Conservation (phyloP, 2,329 filamentous ascomycete species). For the Trichoderma atroviride region DNA sequence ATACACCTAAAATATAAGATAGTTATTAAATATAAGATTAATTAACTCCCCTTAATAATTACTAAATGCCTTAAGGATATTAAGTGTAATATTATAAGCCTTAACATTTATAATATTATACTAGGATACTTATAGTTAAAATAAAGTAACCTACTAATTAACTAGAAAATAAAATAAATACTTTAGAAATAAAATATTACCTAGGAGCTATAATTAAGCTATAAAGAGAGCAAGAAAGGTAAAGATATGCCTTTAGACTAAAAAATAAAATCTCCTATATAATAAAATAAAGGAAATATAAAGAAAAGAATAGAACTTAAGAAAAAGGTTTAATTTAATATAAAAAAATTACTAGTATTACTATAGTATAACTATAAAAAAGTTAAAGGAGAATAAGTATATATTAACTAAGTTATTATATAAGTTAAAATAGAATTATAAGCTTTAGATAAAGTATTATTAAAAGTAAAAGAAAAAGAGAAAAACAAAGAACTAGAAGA, state of each 20-base stretch:
- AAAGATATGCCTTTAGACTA: background rate
- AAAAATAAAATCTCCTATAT: background rate
- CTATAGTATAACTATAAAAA: background rate
- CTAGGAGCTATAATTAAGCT: background rate
- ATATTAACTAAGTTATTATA: too few species aligned
- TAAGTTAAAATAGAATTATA: too few species aligned
- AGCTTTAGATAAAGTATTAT: too few species aligned
- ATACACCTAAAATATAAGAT: too few species aligned
- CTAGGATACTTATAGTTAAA: background rate
- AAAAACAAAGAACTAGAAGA: too few species aligned
- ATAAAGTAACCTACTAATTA: background rate
- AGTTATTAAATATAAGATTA: background rate
- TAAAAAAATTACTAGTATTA: background rate
- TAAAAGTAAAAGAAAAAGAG: too few species aligned
- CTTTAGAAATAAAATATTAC: background rate
- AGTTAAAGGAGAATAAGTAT: too few species aligned
- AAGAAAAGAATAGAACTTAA: background rate
- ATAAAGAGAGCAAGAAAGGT: background rate
- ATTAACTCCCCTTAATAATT: background rate
- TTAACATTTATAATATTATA: background rate
- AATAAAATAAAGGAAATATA: background rate
- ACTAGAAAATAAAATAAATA: background rate
- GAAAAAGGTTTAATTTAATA: background rate
- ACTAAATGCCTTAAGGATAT: background rate
- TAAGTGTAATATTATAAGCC: background rate